phyloP scores from a whole-genome alignment of 2,329 filamentous ascomycete genomes.

The Fusarium scirpi region DNA sequence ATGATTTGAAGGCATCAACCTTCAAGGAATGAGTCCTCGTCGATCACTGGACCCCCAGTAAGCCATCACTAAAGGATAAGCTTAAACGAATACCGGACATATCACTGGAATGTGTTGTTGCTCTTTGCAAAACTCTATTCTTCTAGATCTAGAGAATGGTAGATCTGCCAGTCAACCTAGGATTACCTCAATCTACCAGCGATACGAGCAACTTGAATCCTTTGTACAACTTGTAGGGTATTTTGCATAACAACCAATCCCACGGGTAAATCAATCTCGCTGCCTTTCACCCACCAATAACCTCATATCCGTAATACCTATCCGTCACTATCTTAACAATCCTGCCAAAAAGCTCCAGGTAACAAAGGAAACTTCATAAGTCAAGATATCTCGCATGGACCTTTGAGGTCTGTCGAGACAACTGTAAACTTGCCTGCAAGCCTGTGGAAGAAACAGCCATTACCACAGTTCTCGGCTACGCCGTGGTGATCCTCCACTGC shows the following conservation, averaged over 20 bases:
- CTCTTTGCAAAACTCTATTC: conserved; percentile 15
- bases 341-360: conserved; percentile 6
- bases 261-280: conserved; percentile 25
- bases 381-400: background rate
- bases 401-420: background rate
- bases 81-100: background rate
- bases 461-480: conserved; percentile 45
- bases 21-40: conserved; percentile 3
- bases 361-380: conserved; percentile 21
- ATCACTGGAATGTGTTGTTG: background rate
- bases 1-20: background rate
- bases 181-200: conserved; percentile 31
- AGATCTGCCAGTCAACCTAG: conserved; percentile 33
- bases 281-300: conserved; percentile 9
- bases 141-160: conserved; percentile 9
- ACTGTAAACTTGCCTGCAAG: background rate
- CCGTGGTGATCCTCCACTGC: conserved; percentile 55
- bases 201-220: conserved; percentile 30
- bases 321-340: background rate
- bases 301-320: conserved; percentile 9
- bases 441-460: background rate
- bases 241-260: conserved; percentile 37
- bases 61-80: background rate
- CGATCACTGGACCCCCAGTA: background rate
- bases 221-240: conserved; percentile 38